Percentiles rank a stretch among this genome's conserved stretches.
Conservation (phyloP, 2,329 filamentous ascomycete species). For the Cytospora mali region DNA sequence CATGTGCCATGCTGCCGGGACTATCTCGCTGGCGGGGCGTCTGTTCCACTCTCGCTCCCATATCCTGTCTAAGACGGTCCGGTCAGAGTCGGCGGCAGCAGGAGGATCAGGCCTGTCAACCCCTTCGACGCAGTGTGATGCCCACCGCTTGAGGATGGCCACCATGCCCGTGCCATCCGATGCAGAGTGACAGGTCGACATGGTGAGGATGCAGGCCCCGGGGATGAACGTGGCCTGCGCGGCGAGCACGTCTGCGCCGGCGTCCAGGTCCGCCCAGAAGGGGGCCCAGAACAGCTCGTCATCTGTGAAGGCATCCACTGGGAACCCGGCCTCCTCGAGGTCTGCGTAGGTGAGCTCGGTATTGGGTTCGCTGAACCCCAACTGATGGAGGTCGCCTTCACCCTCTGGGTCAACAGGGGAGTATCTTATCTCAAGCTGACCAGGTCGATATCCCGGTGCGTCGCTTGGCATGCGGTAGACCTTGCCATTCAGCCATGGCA, state of each 20-base stretch:
- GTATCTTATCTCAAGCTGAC: slow-evolving; percentile 31
- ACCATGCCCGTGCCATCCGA: slow-evolving; percentile 21
- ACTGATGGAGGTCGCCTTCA: slow-evolving; percentile 34
- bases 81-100: slow-evolving; percentile 17
- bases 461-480: slow-evolving; percentile 15
- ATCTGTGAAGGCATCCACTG: slow-evolving; percentile 27
- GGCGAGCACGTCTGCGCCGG: slow-evolving; percentile 27
- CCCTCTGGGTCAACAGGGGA: slow-evolving; percentile 23
- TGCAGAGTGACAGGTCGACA: slow-evolving; percentile 16
- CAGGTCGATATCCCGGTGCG: slow-evolving; percentile 28
- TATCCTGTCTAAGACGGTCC: slow-evolving; percentile 15
- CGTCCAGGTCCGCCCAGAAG: slow-evolving; percentile 17
- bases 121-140: slow-evolving; percentile 22
- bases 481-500: slow-evolving; percentile 31
- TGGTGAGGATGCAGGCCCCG: slow-evolving; percentile 26
- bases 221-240: slow-evolving; percentile 32
- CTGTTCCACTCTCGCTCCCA: slow-evolving; percentile 21
- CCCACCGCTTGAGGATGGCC: slow-evolving; percentile 22
- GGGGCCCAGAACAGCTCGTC: slow-evolving; percentile 16
- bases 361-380: slow-evolving; percentile 37
- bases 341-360: slow-evolving; percentile 22
- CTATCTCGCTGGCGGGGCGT: neutral
- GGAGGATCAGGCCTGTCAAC: neutral
- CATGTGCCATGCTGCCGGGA: slow-evolving; percentile 6
- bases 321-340: slow-evolving; percentile 29